Evolutionary conservation across 2,329 filamentous ascomycete species (phyloP), one percentile per base, ranked within the genome.

Genomic region (Cordyceps cateniannulata): DNA sequence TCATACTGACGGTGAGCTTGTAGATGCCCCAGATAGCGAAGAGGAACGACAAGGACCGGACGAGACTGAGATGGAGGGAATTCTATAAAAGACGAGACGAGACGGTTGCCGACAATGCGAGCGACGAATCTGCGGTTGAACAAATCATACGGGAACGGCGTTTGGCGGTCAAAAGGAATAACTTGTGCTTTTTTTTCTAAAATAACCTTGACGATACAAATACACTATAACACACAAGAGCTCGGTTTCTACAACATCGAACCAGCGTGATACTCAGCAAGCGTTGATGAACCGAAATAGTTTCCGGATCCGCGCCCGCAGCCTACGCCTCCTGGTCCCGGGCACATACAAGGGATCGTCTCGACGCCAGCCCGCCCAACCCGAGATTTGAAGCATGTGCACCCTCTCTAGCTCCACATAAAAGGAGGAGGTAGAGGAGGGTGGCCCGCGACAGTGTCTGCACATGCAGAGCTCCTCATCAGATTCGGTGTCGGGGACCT

Each of bases 51-150:
- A 68, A 66, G 69, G 65, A 2, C 65, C 68, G 1, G 62, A 62
- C 16, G 68, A 68, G 65, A 60, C 40, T 0, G 63, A 62, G 45
- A 62, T 69, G 57, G 69, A 72, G 66, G 69, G 67, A 40, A 67
- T 62, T 22, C 50, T 49, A 55, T 59, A 59, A 55, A 32, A 24
- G 16, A 29, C 35, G 27, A 14, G 10, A 42, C 14, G 16, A 22
- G 24, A 48, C 29, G 44, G 38, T 32, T 29, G 54, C 48, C 29
- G 42, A 57, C 22, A 14, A 45, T 22, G 42, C 42, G 42, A 22
- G n/a, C n/a, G 2, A 45, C 42, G 42, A 45, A 22, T 22, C 20
- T 45, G 16, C 42, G 42, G 12, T 20, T 7, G 20, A 22, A 22
- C 20, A 10, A 25, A 20, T 25, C 20, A 48, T 44, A 29, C 22